Base-by-base conservation (phyloP, 306 rosid genomes). In the Prunus padus region DNA sequence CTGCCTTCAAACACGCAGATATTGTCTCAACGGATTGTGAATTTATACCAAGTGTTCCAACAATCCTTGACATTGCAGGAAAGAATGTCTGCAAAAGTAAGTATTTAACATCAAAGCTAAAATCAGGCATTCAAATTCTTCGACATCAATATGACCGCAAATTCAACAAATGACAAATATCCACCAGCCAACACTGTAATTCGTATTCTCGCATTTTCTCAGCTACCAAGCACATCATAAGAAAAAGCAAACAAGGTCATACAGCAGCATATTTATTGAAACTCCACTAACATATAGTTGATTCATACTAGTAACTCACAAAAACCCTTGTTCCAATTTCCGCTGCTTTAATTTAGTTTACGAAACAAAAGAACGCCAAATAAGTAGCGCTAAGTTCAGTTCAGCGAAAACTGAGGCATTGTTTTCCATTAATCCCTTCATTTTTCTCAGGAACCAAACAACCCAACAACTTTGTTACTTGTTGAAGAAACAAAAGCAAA, bases 51-150 rank as follows among this genome's bases (percentile, higher is more conserved):
- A 92, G 98, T 44, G 98, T 92, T 49, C 98, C 98, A 26, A 92
- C 88, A 79, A 90, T 92, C 86, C 86, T 92, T 37, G 98, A 90
- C 96, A 89, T 86, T 45, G 98, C 93, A 37, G 96, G 91, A 83
- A 86, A 90, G 82, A 82, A 85, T 59, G 56, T 87, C 98, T 92
- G 91, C 86, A 86, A 40, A 77, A 71, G 54, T 67, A 22, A 30
- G 70, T 78, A 23, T 69, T 57, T 67, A 67, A 64, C 40, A 75
- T 68, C 59, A 74, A 61, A 40, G 46, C 59, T 67, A 65, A 33
- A 31, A 44, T 50, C 57, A 76, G n/a, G 23, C 74, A 71, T 75
- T 40, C 49, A 80, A 82, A 73, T 28, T 52, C 37, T 64, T 71
- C 51, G 20, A 46, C 42, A 44, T 25, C 14, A 71, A 60, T 30